Evolutionary conservation across 352 stramenopile species (phyloP).

Genomic region (Phytophthora agathidicida): DNA sequence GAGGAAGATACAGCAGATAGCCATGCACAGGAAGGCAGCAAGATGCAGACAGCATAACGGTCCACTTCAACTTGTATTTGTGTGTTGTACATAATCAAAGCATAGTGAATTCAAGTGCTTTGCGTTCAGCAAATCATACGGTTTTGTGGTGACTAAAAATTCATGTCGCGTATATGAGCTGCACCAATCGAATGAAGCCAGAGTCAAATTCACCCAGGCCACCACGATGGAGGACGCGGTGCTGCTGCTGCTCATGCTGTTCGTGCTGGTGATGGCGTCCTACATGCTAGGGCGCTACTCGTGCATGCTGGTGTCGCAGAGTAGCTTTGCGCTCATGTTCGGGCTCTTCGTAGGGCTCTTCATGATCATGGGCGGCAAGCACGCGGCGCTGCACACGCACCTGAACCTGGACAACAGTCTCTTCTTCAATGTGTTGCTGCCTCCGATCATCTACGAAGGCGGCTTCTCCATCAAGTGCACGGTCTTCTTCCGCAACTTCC

Average conservation of each 20-base stretch:
- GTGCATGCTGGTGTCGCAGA: slow-evolving; percentile 88
- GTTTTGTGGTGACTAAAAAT: slow-evolving; percentile 19
- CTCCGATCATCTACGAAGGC: slow-evolving; percentile 88
- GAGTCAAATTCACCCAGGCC: slow-evolving; percentile 5
- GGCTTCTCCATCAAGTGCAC: slow-evolving; percentile 88
- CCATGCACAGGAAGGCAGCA: slow-evolving; percentile 31
- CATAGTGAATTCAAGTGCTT: slow-evolving; percentile 24
- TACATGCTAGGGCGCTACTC: slow-evolving; percentile 88
- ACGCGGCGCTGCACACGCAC: slow-evolving; percentile 71
- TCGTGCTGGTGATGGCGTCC: slow-evolving; percentile 88
- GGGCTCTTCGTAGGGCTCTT: slow-evolving; percentile 74
- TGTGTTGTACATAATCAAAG: slow-evolving; percentile 18
- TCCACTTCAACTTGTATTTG: slow-evolving; percentile 21
- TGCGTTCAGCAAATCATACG: slow-evolving; percentile 26
- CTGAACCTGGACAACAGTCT: slow-evolving; percentile 89
- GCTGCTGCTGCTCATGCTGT: slow-evolving; percentile 84
- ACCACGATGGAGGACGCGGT: slow-evolving; percentile 80
- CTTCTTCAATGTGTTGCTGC: slow-evolving; percentile 88
- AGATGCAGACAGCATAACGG: slow-evolving; percentile 44
- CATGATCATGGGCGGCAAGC: slow-evolving; percentile 70
- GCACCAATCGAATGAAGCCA: slow-evolving; percentile 17
- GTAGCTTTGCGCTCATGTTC: slow-evolving; percentile 85
- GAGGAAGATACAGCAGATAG: slow-evolving; percentile 9
- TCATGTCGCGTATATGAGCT: slow-evolving; percentile 11
- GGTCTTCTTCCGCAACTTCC: slow-evolving; percentile 88